Conservation (phyloP, 495 filamentous ascomycete genomes). For the Hypoxylon crocopeplum region DNA sequence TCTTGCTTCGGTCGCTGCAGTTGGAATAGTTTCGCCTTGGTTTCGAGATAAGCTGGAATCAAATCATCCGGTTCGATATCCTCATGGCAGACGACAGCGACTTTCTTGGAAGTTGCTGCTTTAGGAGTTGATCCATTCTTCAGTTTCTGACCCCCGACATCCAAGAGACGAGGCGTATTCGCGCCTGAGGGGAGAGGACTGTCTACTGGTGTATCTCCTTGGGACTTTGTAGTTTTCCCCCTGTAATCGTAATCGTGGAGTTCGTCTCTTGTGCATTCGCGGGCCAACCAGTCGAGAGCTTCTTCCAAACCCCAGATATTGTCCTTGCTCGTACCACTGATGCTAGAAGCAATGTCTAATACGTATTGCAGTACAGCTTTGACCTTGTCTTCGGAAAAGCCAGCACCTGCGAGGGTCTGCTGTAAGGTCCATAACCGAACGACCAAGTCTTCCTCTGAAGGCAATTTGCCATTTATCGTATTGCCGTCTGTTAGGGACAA, state of each 20-base stretch:
- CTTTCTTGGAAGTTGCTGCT: slow-evolving; percentile 42
- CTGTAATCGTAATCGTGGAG: slow-evolving; percentile 71
- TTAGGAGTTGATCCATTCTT: slow-evolving; percentile 22
- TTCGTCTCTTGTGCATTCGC: slow-evolving; percentile 70
- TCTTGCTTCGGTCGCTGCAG: slow-evolving; percentile 66
- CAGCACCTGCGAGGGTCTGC: slow-evolving; percentile 68
- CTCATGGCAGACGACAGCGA: slow-evolving; percentile 55
- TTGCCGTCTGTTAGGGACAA: slow-evolving; percentile 50
- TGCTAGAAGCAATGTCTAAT: slow-evolving; percentile 62
- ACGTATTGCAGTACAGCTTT: slow-evolving; percentile 71
- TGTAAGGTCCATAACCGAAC: slow-evolving; percentile 82
- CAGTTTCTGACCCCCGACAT: slow-evolving; percentile 33
- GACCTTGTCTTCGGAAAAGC: slow-evolving; percentile 68
- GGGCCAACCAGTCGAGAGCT: slow-evolving; percentile 83
- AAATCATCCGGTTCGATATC: slow-evolving; percentile 76
- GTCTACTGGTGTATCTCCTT: slow-evolving; percentile 53
- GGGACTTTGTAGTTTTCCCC: slow-evolving; percentile 42
- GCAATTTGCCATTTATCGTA: slow-evolving; percentile 47
- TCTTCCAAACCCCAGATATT: slow-evolving; percentile 84
- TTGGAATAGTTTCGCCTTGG: slow-evolving; percentile 74
- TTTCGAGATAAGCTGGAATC: slow-evolving; percentile 73
- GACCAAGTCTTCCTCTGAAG: slow-evolving; percentile 74
- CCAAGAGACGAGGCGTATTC: slow-evolving; percentile 53
- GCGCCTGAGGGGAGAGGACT: slow-evolving; percentile 55
- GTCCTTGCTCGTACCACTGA: slow-evolving; percentile 63